These are phyloP conservation scores for Auxenochlorella pyrenoidosa DNA, from an alignment of 139 green algal species.

Conservation along the genomic window DNA sequence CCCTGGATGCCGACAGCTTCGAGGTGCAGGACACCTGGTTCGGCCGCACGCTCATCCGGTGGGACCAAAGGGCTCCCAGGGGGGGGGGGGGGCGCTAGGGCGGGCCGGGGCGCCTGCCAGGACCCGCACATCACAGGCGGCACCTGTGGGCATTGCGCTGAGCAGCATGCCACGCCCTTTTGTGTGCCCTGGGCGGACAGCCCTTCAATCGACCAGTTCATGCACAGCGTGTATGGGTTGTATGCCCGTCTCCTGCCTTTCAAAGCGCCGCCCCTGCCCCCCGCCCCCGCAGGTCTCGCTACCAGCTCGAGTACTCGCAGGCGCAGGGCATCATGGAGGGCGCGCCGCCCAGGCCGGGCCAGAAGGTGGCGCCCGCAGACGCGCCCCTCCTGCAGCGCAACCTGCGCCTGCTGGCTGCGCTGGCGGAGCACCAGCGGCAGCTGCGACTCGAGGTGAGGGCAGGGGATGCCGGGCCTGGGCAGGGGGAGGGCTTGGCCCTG, in stretches of 20 bases:
- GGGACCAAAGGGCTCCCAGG: background rate
- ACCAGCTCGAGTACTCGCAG: conserved; percentile 82
- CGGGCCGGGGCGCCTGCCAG: no score
- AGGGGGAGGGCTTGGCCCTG: background rate
- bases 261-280: no score
- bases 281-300: conserved; percentile 39
- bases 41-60: conserved; percentile 36
- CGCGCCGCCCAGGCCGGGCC: conserved; percentile 4
- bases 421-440: conserved; percentile 40
- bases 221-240: background rate
- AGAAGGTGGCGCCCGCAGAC: conserved; percentile 41
- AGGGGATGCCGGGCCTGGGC: background rate
- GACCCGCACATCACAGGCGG: no score
- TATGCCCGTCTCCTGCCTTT: no score
- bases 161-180: background rate
- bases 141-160: background rate
- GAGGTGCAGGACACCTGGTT: conserved; percentile 63
- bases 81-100: no score
- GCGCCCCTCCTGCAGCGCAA: conserved; percentile 16
- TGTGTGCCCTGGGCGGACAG: background rate
- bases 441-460: conserved; percentile 49
- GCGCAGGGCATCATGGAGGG: conserved; percentile 73
- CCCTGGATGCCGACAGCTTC: conserved; percentile 73
- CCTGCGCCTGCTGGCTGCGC: conserved; percentile 25
- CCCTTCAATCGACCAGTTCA: background rate